Base-by-base conservation (phyloP, 345 rosid species). In the Rhizophora mangle region DNA sequence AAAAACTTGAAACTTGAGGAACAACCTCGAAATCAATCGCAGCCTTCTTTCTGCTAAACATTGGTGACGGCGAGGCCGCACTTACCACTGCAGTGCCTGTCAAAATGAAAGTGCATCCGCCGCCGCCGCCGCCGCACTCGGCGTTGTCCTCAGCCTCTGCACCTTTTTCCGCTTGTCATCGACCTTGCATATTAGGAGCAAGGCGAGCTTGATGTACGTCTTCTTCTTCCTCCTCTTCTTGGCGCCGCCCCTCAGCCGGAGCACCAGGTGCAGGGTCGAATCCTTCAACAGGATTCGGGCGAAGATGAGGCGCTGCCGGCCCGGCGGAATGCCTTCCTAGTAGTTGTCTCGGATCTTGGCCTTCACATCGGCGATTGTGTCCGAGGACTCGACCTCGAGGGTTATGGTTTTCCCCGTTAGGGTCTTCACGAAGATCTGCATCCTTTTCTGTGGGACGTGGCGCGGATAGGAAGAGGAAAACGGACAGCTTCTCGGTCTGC, bases 221-320 rank as follows among this genome's bases (percentile, higher is more conserved):
- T 54, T 54, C 15, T 54, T 54, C 58, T 54, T 54, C 58, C 10
- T 54, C 58, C 24, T 54, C 58, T 54, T 54, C 58, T 54, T 54
- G 5, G 80, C 83, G 39, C 83, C 80, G 37, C 83, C 83, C 32
- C 83, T 74, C 53, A 80, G 80, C 51, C 83, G 80, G 53, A 80
- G 82, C 3, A 76, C 80, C 6, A 76, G 78, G 68, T 80, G 83
- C 43, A 76, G 80, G 61, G 83, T 80, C 29, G 80, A 80, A 39
- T 80, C 24, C 24, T 24, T 24, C 24, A 24, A 1, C 24, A 24
- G 56, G 80, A 71, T 79, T 72, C 80, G 72, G 78, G 76, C 43
- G 2, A 22, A 11, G 68, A 46, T 29, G 21, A 24, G 24, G 4
- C 68, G 2, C 51, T 10, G 58, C 58, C 19, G 58, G 58, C 6